Conservation (phyloP, 1,139 yeast species). For the Taiozyma onychis region DNA sequence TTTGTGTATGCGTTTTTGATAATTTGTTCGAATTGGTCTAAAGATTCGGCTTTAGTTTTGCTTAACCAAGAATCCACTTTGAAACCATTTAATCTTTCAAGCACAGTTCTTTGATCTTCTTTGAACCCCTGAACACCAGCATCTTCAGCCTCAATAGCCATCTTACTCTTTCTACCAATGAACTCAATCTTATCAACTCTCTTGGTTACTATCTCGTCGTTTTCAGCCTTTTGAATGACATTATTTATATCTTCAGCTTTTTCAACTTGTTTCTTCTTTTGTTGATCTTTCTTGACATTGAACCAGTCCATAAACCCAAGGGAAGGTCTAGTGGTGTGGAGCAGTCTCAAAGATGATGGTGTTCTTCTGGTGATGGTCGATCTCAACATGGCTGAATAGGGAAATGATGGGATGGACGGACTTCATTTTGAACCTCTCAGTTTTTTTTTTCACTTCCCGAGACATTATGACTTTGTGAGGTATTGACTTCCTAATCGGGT, state of each 20-base stretch:
- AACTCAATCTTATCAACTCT: slow-evolving; percentile 20
- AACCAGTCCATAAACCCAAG: slow-evolving; percentile 35
- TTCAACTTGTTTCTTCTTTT: slow-evolving; percentile 10
- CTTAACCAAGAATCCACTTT: slow-evolving; percentile 30
- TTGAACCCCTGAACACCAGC: neutral
- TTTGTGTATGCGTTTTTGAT: slow-evolving; percentile 24
- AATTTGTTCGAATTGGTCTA: slow-evolving; percentile 23
- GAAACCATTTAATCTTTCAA: slow-evolving; percentile 30
- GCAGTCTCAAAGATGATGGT: neutral
- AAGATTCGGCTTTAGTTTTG: slow-evolving; percentile 20
- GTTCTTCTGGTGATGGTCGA: neutral
- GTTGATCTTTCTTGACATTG: slow-evolving; percentile 18
- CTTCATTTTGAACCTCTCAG: neutral
- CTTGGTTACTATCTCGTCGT: slow-evolving; percentile 14
- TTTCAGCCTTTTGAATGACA: slow-evolving; percentile 21
- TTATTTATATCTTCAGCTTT: slow-evolving; percentile 18
- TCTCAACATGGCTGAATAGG: neutral
- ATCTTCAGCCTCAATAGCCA: slow-evolving; percentile 3
- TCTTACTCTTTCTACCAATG: slow-evolving; percentile 17
- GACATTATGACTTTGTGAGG: neutral
- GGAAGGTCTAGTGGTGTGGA: slow-evolving; percentile 22
- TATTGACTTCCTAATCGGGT: slow-evolving; percentile 11
- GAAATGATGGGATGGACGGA: neutral
- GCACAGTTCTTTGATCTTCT: slow-evolving; percentile 5
- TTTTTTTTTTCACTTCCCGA: neutral